Conservation (phyloP, 2,329 filamentous ascomycete species). For the Fusarium abutilonis region DNA sequence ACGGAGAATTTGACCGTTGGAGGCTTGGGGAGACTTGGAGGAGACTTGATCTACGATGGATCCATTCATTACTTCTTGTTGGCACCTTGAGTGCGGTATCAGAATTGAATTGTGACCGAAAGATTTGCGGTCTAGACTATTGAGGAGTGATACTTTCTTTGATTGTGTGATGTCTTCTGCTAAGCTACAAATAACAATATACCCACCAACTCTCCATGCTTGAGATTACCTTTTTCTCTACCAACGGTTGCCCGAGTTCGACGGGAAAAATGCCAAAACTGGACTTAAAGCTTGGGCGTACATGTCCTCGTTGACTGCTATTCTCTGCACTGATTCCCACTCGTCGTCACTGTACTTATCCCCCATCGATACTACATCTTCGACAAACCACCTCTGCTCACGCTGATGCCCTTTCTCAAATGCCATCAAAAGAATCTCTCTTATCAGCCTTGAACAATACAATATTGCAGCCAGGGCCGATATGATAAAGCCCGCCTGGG, state of each 20-base stretch:
- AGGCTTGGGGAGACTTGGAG: constrained; percentile 4
- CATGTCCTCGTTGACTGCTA: neutral
- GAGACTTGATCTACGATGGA: constrained; percentile 29
- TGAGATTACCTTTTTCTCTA: neutral
- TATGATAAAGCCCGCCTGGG: constrained; percentile 37
- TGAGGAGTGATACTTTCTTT: neutral
- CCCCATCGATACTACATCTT: constrained; percentile 2
- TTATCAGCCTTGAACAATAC: constrained; percentile 31
- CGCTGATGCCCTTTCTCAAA: constrained; percentile 22
- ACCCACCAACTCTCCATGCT: no score
- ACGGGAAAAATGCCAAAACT: constrained; percentile 49
- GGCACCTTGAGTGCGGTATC: constrained; percentile 8
- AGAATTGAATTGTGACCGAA: constrained; percentile 19
- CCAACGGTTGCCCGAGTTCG: constrained; percentile 1
- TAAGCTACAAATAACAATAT: neutral
- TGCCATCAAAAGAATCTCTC: constrained; percentile 16
- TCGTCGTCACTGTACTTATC: constrained; percentile 22
- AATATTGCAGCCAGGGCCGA: constrained; percentile 35
- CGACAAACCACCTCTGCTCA: neutral
- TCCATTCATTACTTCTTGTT: constrained; percentile 38
- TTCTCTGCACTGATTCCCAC: neutral
- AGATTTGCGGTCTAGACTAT: constrained; percentile 9
- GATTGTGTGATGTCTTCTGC: constrained; percentile 1
- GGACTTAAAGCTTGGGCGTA: constrained; percentile 43
- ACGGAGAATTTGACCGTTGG: constrained; percentile 11